These are phyloP conservation scores for Isoetes taiwanensis DNA, from an alignment of 75 land plant genomes.

Conservation along the genomic window DNA sequence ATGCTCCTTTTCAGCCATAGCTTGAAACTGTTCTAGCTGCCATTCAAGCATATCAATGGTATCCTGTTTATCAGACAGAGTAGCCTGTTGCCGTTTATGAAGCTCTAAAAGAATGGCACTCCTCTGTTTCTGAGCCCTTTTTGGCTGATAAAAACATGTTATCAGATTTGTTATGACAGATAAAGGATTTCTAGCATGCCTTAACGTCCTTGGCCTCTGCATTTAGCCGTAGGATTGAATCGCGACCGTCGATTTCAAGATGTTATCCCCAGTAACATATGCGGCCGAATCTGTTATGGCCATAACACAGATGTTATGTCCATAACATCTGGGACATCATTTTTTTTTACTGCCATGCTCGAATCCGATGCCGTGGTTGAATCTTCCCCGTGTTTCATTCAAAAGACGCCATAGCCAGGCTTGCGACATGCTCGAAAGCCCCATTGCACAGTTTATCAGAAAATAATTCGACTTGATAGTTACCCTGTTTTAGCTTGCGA, in stretches of 20 bases:
- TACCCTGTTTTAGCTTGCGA: too few relatives aligned
- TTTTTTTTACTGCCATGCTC: background rate
- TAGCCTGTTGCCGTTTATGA: background rate
- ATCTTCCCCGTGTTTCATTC: background rate
- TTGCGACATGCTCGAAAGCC: too few relatives aligned
- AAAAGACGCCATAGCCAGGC: too few relatives aligned
- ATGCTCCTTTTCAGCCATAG: too few relatives aligned
- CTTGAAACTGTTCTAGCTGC: conserved; percentile 4
- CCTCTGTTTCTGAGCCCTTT: background rate
- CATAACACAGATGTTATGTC: too few relatives aligned
- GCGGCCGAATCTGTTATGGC: background rate
- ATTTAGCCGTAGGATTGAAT: background rate
- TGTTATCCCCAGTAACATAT: background rate
- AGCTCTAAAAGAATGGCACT: background rate
- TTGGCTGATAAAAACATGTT: background rate
- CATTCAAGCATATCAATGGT: conserved; percentile 5
- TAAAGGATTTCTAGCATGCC: background rate
- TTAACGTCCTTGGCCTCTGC: too few relatives aligned
- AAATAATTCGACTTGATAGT: too few relatives aligned
- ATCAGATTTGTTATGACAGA: background rate
- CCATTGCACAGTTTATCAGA: too few relatives aligned
- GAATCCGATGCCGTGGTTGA: background rate
- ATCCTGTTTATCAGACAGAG: conserved; percentile 2
- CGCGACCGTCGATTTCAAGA: background rate
- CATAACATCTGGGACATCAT: too few relatives aligned